Evolutionary conservation across 2,329 filamentous ascomycete genomes (phyloP), one percentile per base, ranked within the genome.

Genomic region (Fusarium hostae): DNA sequence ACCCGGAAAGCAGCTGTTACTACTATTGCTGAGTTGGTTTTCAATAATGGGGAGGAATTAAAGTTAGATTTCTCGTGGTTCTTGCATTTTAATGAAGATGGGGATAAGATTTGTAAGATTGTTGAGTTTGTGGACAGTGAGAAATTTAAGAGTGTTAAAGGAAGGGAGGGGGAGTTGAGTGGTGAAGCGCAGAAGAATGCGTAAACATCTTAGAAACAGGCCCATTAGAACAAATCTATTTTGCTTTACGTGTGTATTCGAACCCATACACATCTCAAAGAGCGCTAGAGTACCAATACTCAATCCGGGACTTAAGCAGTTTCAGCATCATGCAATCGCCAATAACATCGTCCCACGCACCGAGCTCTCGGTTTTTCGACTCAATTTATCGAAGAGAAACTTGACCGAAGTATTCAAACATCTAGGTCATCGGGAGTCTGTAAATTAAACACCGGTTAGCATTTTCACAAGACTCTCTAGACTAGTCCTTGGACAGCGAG

Each of bases 101-200:
- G 70, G 0, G 43, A 57, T 1, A 63, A 63, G 30, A 55, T 72
- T 5, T 62, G 45, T 6, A 72, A 56, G 26, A 71, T 70, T 13
- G 40, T 72, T 2, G 69, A 72, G 37, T 72, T 72, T 52, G 66
- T 71, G 3, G 68, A 72, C 6, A 48, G 41, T 15, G 58, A 66
- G 10, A 22, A 37, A 1, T 66, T 67, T 5, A 51, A 47, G 22
- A 15, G 37, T 13, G 10, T 65, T 3, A 48, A 50, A 12, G 48
- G 30, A 7, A 43, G 35, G 9, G 35, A 41, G 10, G 34, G 6
- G 9, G 51, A 15, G 18, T 5, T 54, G 10, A 9, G 40, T 45
- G 32, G 51, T 18, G 16, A 52, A 15, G n/a, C 28, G 13, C 11
- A 16, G n/a, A 22, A 37, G 9, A n/a, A 51, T 9, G 26, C 8